Percentiles rank a stretch among this genome's conserved stretches.
phyloP scores from a whole-genome alignment of 164 flowering plant species.

The Tetrastigma voinierianum region DNA sequence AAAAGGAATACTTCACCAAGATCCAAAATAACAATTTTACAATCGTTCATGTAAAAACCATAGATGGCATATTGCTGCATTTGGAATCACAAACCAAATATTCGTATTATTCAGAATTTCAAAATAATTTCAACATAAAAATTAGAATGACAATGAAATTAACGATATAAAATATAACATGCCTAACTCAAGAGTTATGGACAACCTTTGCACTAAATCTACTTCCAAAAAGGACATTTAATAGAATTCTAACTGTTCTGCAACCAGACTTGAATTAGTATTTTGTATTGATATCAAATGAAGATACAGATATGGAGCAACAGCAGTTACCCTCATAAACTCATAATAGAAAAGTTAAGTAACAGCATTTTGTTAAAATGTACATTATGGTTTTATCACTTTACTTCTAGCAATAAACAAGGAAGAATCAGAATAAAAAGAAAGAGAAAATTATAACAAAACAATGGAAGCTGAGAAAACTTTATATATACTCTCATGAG shows the following conservation, averaged over 20 bases:
- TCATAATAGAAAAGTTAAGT: neutral
- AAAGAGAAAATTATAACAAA: constrained; percentile 6
- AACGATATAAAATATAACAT: neutral
- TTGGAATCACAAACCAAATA: too few relatives aligned
- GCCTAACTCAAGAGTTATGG: neutral
- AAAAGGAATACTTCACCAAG: too few relatives aligned
- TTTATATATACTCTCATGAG: constrained; percentile 14
- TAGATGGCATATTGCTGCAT: too few relatives aligned
- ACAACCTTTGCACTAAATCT: neutral
- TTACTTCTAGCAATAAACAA: constrained; percentile 14
- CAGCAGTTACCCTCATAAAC: constrained; percentile 2
- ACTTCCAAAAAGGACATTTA: neutral
- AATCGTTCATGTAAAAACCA: too few relatives aligned
- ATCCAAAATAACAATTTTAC: too few relatives aligned
- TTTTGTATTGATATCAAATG: constrained; percentile 5
- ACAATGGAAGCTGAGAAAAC: constrained; percentile 4
- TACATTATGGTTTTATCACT: constrained; percentile 7
- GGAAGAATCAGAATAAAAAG: constrained; percentile 22
- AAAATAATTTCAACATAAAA: too few relatives aligned
- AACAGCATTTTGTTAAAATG: neutral
- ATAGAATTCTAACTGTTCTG: constrained; percentile 9
- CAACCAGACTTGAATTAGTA: neutral
- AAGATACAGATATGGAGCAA: constrained; percentile 11
- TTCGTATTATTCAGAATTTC: too few relatives aligned
- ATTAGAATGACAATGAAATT: neutral